Conservation (phyloP, 2,329 filamentous ascomycete genomes). For the Geoglossum cookeanum region DNA sequence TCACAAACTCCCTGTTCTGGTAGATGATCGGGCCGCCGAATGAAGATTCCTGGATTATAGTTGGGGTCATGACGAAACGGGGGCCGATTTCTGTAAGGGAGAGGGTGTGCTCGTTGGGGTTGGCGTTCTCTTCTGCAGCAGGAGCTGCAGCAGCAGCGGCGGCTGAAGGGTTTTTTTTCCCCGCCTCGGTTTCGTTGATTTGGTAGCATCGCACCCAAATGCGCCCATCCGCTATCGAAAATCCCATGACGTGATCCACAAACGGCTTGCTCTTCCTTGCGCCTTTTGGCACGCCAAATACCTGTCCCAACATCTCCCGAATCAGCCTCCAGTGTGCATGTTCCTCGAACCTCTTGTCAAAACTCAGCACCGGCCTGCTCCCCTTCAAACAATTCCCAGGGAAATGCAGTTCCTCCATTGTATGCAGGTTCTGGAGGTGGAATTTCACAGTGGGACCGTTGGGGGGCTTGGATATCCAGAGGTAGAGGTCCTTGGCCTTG, state of each 20-base stretch:
- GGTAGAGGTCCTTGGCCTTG: constrained; percentile 85
- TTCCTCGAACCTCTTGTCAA: constrained; percentile 71
- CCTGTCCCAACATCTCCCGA: constrained; percentile 76
- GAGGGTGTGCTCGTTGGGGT: constrained; percentile 48
- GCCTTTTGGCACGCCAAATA: constrained; percentile 79
- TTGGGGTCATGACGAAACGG: constrained; percentile 79
- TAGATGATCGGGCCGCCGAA: constrained; percentile 96
- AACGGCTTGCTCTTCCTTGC: constrained; percentile 88
- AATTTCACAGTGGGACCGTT: constrained; percentile 61
- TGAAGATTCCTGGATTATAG: constrained; percentile 83
- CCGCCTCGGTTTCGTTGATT: constrained; percentile 62
- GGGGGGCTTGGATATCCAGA: constrained; percentile 82
- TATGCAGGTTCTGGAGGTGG: constrained; percentile 75
- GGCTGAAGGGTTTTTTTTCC: constrained; percentile 19
- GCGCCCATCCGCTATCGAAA: constrained; percentile 79
- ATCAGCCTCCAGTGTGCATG: constrained; percentile 65
- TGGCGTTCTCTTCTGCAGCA: constrained; percentile 13
- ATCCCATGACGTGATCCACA: constrained; percentile 83
- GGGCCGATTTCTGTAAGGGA: constrained; percentile 85
- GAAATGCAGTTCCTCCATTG: constrained; percentile 93
- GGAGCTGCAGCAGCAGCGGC: not conserved
- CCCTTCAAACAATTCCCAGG: constrained; percentile 94
- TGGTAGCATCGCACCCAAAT: constrained; percentile 95
- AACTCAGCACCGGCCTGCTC: constrained; percentile 74
- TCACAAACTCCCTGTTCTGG: constrained; percentile 94